Evolutionary conservation across 2,329 filamentous ascomycete species (phyloP), one percentile per base, ranked within the genome.

Genomic region (Cladobotryum mycophilum): DNA sequence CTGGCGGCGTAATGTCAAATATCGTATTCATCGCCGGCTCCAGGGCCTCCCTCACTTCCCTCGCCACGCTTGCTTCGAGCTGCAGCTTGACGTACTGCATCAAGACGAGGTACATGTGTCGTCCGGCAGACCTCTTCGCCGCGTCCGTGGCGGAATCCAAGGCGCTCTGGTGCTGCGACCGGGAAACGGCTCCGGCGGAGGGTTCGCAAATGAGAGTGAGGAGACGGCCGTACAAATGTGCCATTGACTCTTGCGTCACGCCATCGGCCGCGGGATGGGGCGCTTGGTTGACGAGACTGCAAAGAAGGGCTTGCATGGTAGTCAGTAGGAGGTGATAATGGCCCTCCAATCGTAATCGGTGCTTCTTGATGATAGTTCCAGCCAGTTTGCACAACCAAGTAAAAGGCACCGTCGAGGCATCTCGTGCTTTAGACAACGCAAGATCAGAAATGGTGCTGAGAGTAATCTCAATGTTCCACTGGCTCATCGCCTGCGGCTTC

Each of bases 51-150:
- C 78, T 69, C 18, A 84, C 70, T 8, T 66, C 67, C 12, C 72
- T 70, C 9, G 74, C 64, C 49, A 84, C 73, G 30, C 71, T 69
- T 47, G 70, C 68, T 60, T 83, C 79, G 5, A 85, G 74, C 64
- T 84, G 81, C 55, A 84, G 67, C 65, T 77, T 79, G 55, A 84
- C 71, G 59, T 84, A 85, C 48, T 74, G 67, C 67, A 80, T 76
- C 41, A 85, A 63, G 5, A 85, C 66, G 30, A 80, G 65, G 57
- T 81, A 81, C 76, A 85, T 83, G 65, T 83, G 74, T 55, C 79
- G 73, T 4, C 80, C 80, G 1, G 80, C 80, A 6, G 77, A 79
- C 14, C 79, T 74, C 67, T 82, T 84, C 17, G 81, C 81, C 30
- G 73, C 75, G 56, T 82, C 80, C 2, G 76, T 80, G 1, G 80